Base-by-base conservation (phyloP, 2,329 filamentous ascomycete species). In the Hymenoscyphus infarciens region DNA sequence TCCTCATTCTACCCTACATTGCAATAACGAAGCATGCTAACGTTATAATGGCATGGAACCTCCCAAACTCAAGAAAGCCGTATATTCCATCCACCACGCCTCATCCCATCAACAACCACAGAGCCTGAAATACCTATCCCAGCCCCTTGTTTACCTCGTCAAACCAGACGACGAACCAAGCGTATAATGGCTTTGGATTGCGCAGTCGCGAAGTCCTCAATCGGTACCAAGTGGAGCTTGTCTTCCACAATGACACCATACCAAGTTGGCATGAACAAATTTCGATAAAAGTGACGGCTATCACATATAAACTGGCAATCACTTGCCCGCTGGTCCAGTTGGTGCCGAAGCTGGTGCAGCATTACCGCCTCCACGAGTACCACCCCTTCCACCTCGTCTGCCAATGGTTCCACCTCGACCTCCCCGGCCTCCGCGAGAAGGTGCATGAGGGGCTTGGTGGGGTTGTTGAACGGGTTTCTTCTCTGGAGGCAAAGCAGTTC, bases 401-500 rank as follows among this genome's bases (percentile, higher is more conserved):
- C 70, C 68, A 3, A 62, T 52, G 15, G 60, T 63, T 31, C 67
- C 64, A 58, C 65, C 67, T 61, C 62, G 60, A 38, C 68, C 68
- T 35, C 70, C 60, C 57, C 69, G 67, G 39, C 68, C 70, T 45
- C 69, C 63, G 11, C 67, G 61, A 25, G 58, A 55, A 31, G 66
- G 45, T 15, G 64, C 61, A 55, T 62, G 56, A 13, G 60, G 60
- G 59, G 57, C 81, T 56, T 62, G 60, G 19, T 56, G 59, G n/a
- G 27, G 1, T 54, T 60, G 58, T 16, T 62, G 60, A 4, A 55
- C 45, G 35, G 91, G 87, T 73, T 90, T 91, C 63, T 89, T 85
- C 77, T 97, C 93, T 5, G 96, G 78, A 1, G 97, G 89, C 66
- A 94, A 89, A 1, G 97, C 89, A 16, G 88, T 87, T 10, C 90